Evolutionary conservation across 805 yeast species (phyloP), one percentile per base, ranked within the genome.

Genomic region (Ogataea glucozyma): DNA sequence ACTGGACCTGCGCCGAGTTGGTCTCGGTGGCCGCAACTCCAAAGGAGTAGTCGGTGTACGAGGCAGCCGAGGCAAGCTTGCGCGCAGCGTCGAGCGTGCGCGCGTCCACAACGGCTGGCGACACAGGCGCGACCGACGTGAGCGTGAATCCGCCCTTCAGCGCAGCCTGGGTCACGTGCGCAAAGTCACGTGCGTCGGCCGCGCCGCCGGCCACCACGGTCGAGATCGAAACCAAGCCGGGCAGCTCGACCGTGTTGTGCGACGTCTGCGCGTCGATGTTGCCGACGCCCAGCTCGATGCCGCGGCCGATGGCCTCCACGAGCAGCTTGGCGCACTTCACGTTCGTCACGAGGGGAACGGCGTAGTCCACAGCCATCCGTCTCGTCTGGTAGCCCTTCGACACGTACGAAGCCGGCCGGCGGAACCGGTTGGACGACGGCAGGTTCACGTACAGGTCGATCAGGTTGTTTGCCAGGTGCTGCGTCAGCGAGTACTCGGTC

Each of bases 321-420:
- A 93, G 75, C 54, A 93, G 74, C 71, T 93, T 93, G 49, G 99
- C 99, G 75, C 90, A 84, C 71, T 93, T 93, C 54, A 93, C 98
- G 63, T 93, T 93, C 52, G 99, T 93, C 38, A 93, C 96, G 65
- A 93, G 76, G 39, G 99, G 99, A 63, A 93, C 89, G 40, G 97
- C 90, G 66, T 87, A 95, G 70, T 93, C 99, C 53, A 93, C 97
- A 55, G 99, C 99, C 98, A 93, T 87, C 76, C 99, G 93, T 78
- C 99, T 95, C 34, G 98, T 88, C 68, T 80, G 83, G 77, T 93
- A 93, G 66, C 99, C 99, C 72, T 87, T 89, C 21, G 97, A 88
- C 76, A 93, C 88, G 71, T 93, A 93, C 49, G 91, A 85, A 43
- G 99, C 97, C 48, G 99, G 99, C 70, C 99, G 88, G 67, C 99